A percentile compares a stretch with the other conserved stretches of the same genome.
phyloP scores from a whole-genome alignment of 164 flowering plant genomes.

The Amborella trichopoda region DNA sequence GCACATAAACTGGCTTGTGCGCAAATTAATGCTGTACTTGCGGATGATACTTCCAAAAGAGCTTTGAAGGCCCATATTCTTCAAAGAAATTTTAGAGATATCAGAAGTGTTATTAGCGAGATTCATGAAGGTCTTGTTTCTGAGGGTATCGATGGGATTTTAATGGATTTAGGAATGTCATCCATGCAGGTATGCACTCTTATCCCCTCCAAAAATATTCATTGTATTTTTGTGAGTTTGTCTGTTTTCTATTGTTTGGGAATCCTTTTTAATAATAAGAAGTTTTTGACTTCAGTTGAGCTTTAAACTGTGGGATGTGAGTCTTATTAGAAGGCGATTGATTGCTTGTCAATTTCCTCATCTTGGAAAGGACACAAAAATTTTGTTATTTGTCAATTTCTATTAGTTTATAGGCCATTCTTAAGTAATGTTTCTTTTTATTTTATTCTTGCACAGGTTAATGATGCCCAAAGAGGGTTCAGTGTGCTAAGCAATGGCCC shows the following conservation, averaged over 20 bases:
- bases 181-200: slow-evolving; percentile 81
- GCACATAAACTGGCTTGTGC: slow-evolving; percentile 55
- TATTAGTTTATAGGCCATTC: too few species aligned
- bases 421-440: too few species aligned
- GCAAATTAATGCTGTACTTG: slow-evolving; percentile 24
- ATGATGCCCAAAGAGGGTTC: slow-evolving; percentile 79
- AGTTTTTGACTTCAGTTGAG: too few species aligned
- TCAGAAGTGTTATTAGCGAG: slow-evolving; percentile 41
- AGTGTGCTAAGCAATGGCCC: slow-evolving; percentile 82
- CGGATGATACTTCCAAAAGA: slow-evolving; percentile 14
- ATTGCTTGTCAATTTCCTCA: too few species aligned
- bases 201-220: too few species aligned
- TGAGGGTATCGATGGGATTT: slow-evolving; percentile 66
- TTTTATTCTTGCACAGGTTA: slow-evolving; percentile 35
- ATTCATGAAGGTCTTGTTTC: slow-evolving; percentile 27
- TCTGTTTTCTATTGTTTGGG: too few species aligned
- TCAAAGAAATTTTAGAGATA: slow-evolving; percentile 46
- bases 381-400: too few species aligned
- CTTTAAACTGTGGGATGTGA: too few species aligned
- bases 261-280: too few species aligned
- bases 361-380: too few species aligned
- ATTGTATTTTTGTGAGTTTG: too few species aligned
- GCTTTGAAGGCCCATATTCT: slow-evolving; percentile 28
- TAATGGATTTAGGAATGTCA: slow-evolving; percentile 98
- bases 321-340: too few species aligned